A percentile compares a stretch with the other conserved stretches of the same genome.
phyloP scores from a whole-genome alignment of 148 eudicot species.

The Silene latifolia region DNA sequence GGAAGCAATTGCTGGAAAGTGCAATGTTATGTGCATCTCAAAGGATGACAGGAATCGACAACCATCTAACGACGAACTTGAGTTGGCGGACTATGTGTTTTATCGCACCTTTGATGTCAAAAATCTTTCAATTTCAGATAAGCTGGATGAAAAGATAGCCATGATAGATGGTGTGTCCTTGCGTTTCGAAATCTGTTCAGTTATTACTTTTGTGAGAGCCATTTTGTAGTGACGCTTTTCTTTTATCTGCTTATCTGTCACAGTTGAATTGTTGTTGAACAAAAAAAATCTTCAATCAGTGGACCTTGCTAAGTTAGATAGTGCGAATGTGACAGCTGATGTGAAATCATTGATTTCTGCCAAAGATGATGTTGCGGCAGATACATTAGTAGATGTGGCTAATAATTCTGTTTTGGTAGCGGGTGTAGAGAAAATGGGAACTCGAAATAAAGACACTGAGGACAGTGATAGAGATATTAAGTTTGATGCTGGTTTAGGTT shows the following conservation, averaged over 20 bases:
- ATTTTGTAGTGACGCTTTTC: constrained; percentile 26
- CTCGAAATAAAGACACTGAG: not conserved
- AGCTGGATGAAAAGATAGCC: constrained; percentile 47
- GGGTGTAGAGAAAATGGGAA: not conserved
- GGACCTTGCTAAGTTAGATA: constrained; percentile 28
- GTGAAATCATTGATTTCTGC: constrained; percentile 17
- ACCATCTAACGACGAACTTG: constrained; percentile 58
- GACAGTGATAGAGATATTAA: not conserved
- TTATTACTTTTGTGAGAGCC: constrained; percentile 20
- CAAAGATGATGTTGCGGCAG: constrained; percentile 19
- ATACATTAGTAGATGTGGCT: constrained; percentile 15
- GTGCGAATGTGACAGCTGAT: constrained; percentile 15
- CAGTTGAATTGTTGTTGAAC: constrained; percentile 73
- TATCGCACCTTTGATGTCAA: constrained; percentile 74
- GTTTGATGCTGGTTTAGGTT: constrained; percentile 7
- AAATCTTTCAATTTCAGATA: constrained; percentile 45
- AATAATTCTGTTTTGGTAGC: constrained; percentile 2
- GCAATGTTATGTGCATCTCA: constrained; percentile 72
- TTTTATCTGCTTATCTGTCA: constrained; percentile 31
- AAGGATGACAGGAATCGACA: constrained; percentile 61
- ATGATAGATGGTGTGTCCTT: constrained; percentile 48
- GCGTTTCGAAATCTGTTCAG: constrained; percentile 14
- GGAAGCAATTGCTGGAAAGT: constrained; percentile 77
- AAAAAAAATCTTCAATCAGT: constrained; percentile 29
- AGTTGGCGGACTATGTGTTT: constrained; percentile 57